Conservation (phyloP, 805 yeast genomes). For the Ogataea corticis region DNA sequence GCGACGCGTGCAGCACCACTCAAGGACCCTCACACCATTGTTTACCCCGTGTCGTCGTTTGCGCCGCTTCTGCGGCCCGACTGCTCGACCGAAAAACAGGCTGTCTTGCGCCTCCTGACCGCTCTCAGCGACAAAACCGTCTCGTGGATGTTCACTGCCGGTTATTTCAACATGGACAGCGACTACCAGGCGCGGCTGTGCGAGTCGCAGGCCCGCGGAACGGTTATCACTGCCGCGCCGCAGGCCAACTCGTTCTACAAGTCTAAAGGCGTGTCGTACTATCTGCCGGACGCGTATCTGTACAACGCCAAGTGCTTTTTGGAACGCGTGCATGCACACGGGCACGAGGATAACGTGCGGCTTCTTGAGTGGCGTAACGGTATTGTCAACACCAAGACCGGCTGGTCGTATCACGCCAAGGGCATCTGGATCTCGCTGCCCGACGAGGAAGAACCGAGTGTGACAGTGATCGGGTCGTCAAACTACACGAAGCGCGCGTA, state of each 20-base stretch:
- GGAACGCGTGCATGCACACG: conserved; percentile 25
- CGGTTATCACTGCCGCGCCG: conserved; percentile 88
- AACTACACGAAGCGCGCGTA: conserved; percentile 92
- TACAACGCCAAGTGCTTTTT: conserved; percentile 72
- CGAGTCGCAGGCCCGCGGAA: conserved; percentile 58
- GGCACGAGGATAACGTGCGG: conserved; percentile 48
- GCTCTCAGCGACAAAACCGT: conserved; percentile 53
- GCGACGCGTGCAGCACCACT: conserved; percentile 24
- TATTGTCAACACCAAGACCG: conserved; percentile 71
- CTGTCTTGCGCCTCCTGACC: conserved; percentile 61
- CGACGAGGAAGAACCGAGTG: conserved; percentile 56
- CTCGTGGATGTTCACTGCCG: conserved; percentile 90
- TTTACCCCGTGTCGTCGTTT: conserved; percentile 90
- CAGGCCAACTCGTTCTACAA: conserved; percentile 91
- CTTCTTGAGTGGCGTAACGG: conserved; percentile 89
- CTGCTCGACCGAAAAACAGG: conserved; percentile 79
- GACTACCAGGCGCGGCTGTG: conserved; percentile 62
- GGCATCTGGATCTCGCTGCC: conserved; percentile 84
- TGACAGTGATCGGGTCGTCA: conserved; percentile 88
- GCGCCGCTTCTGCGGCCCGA: conserved; percentile 73
- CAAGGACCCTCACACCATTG: conserved; percentile 51
- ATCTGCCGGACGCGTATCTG: conserved; percentile 84
- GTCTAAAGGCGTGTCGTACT: conserved; percentile 77
- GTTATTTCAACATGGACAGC: conserved; percentile 90
- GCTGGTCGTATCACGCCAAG: conserved; percentile 98